These are phyloP conservation scores for Lichtheimia hyalospora DNA, from an alignment of 371 early-diverging fungal genomes.

Conservation along the genomic window DNA sequence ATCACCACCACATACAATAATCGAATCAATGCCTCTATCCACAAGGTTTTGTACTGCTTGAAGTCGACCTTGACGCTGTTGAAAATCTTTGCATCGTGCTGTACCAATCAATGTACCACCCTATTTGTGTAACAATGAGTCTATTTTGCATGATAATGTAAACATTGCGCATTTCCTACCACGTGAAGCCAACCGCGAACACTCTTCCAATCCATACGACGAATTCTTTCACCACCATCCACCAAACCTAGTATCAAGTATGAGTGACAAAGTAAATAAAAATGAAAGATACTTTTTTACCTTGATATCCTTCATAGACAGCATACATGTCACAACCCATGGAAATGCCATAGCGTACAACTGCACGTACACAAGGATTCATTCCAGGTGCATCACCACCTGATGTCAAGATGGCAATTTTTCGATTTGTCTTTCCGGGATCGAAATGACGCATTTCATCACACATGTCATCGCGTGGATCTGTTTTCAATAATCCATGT, in stretches of 20 bases:
- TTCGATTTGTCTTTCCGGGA: constrained; percentile 13
- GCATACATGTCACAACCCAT: constrained; percentile 87
- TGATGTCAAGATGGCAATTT: constrained; percentile 93
- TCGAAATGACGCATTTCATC: not conserved
- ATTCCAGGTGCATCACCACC: constrained; percentile 99
- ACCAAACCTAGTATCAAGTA: constrained; percentile 71
- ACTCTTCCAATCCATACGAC: constrained; percentile 87
- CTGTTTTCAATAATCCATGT: constrained; percentile 6
- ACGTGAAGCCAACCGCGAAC: constrained; percentile 84
- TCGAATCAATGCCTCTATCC: constrained; percentile 89
- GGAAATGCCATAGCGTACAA: constrained; percentile 88
- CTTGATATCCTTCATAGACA: constrained; percentile 97
- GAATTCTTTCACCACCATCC: constrained; percentile 88
- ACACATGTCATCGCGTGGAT: not conserved
- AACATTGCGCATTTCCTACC: constrained; percentile 32
- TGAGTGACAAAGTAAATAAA: too few relatives aligned
- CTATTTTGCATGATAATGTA: not conserved
- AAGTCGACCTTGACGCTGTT: constrained; percentile 86
- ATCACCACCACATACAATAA: constrained; percentile 99
- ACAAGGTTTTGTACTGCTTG: constrained; percentile 88
- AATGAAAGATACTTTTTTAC: too few relatives aligned
- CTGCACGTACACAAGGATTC: constrained; percentile 97
- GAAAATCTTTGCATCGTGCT: constrained; percentile 91
- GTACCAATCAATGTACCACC: constrained; percentile 99
- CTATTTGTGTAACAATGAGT: constrained; percentile 22